These are phyloP conservation scores for Suhomyces coccinellae DNA, from an alignment of 1,139 yeast genomes.

Conservation along the genomic window DNA sequence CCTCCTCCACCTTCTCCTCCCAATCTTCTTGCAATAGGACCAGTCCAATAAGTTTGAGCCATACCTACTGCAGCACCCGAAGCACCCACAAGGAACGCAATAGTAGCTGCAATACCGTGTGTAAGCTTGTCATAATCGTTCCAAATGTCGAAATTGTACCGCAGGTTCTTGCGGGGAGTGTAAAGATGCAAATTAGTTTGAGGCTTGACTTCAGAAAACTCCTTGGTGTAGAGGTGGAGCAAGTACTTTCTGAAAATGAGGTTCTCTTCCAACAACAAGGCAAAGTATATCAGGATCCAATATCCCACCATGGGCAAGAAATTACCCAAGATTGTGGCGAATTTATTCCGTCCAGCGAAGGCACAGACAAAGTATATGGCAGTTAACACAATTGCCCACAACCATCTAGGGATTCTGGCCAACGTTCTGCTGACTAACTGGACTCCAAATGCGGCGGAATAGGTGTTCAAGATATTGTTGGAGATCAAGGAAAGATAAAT, in stretches of 20 bases:
- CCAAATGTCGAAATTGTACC: constrained; percentile 70
- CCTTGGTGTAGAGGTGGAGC: constrained; percentile 52
- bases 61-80: constrained; percentile 81
- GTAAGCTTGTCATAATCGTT: constrained; percentile 56
- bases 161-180: constrained; percentile 25
- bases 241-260: constrained; percentile 62
- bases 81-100: constrained; percentile 61
- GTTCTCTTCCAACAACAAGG: constrained; percentile 73
- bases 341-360: constrained; percentile 72
- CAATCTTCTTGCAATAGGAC: constrained; percentile 60
- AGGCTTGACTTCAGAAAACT: constrained; percentile 38
- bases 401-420: constrained; percentile 75
- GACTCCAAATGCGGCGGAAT: constrained; percentile 79
- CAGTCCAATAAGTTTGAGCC: constrained; percentile 77
- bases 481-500: constrained; percentile 75
- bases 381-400: constrained; percentile 68
- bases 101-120: constrained; percentile 62
- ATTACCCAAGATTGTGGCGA: constrained; percentile 76
- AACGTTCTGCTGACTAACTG: constrained; percentile 67
- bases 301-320: constrained; percentile 94
- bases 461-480: constrained; percentile 77
- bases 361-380: constrained; percentile 68
- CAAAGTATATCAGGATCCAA: constrained; percentile 85
- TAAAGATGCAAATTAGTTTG: constrained; percentile 10
- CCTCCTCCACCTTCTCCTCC: constrained; percentile 63